These are phyloP conservation scores for Acanthamoeba royreba DNA, from an alignment of 208 protist species.

Conservation along the genomic window DNA sequence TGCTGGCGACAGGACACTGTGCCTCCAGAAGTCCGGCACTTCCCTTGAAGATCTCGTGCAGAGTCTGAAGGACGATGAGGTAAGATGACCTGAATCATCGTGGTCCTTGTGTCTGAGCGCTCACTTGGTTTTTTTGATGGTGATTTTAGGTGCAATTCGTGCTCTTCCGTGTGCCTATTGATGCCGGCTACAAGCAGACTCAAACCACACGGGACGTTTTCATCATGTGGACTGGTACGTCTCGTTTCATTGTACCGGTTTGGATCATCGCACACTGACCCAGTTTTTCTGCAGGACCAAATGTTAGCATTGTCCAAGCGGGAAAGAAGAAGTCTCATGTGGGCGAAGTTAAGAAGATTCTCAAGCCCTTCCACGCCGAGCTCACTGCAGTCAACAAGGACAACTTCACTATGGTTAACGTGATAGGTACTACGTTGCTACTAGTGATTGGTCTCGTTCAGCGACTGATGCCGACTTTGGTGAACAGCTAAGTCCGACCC, in stretches of 20 bases:
- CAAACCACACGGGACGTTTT: constrained; percentile 14
- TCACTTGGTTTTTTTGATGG: background rate
- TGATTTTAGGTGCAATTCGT: background rate
- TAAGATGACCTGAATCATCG: no score
- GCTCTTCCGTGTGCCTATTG: background rate
- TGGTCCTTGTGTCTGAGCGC: no score
- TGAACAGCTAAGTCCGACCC: background rate
- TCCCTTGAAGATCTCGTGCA: background rate
- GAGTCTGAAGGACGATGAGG: background rate
- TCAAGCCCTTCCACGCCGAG: constrained; percentile 47
- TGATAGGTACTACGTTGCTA: no score
- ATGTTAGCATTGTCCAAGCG: background rate
- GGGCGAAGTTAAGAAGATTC: constrained; percentile 27
- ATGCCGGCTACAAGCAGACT: background rate
- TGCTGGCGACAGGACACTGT: background rate
- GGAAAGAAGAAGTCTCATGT: constrained; percentile 42
- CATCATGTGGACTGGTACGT: constrained; percentile 34
- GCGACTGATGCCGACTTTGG: no score
- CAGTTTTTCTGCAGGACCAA: background rate
- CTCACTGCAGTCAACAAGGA: constrained; percentile 22
- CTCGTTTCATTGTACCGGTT: no score
- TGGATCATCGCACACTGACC: no score
- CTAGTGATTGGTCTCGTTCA: no score
- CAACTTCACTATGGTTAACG: constrained; percentile 17
- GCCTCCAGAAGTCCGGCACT: background rate